Conservation (phyloP, 192 early-diverging fungal genomes). For the Globomyces pollinis-pini region DNA sequence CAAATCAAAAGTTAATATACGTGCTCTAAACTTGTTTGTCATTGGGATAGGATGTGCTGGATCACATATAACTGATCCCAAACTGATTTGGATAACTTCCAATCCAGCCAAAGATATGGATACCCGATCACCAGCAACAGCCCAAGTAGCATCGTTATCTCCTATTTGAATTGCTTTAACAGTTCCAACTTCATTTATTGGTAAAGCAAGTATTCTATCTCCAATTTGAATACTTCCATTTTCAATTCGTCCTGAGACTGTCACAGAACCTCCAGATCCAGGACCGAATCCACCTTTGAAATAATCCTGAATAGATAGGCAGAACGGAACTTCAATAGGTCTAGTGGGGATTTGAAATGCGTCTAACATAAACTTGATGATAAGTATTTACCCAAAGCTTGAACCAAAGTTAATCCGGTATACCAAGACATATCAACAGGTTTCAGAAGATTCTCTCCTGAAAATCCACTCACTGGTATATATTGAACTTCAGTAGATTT, state of each 20-base stretch:
- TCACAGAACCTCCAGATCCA: slow-evolving; percentile 58
- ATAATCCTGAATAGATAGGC: slow-evolving; percentile 79
- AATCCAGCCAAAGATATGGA: slow-evolving; percentile 63
- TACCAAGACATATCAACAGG: slow-evolving; percentile 60
- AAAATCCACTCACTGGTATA: slow-evolving; percentile 88
- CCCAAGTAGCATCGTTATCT: slow-evolving; percentile 71
- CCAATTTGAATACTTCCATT: slow-evolving; percentile 83
- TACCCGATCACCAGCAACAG: slow-evolving; percentile 88
- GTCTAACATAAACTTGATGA: slow-evolving; percentile 45
- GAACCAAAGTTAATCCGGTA: slow-evolving; percentile 66
- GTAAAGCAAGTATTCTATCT: slow-evolving; percentile 72
- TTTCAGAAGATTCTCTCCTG: slow-evolving; percentile 75
- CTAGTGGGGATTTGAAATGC: slow-evolving; percentile 66
- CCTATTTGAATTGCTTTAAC: slow-evolving; percentile 75
- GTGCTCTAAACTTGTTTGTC: slow-evolving; percentile 67
- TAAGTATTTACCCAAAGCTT: slow-evolving; percentile 67
- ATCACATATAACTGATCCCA: slow-evolving; percentile 77
- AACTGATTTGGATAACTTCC: slow-evolving; percentile 68
- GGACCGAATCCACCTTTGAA: slow-evolving; percentile 75
- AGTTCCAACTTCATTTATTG: slow-evolving; percentile 63
- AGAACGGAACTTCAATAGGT: slow-evolving; percentile 70
- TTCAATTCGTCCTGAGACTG: slow-evolving; percentile 81
- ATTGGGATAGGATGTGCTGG: slow-evolving; percentile 64
- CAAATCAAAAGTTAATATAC: slow-evolving; percentile 92
- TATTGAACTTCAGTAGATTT: slow-evolving; percentile 62